Conservation (phyloP, 305 asterid genomes). For the Fraxinus latifolia region DNA sequence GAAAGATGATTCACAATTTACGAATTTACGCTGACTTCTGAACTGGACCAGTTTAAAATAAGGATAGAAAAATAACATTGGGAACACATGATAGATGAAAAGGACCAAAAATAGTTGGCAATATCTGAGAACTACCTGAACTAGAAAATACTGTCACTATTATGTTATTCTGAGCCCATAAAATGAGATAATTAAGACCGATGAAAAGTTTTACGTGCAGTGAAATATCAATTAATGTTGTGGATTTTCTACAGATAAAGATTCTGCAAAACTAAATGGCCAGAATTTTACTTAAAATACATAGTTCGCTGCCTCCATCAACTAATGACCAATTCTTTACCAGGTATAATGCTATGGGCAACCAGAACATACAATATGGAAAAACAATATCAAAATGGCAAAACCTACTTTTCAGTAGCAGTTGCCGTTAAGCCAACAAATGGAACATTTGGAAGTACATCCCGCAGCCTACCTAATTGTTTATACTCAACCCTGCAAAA, state of each 20-base stretch:
- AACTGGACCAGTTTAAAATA: background rate
- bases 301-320: background rate
- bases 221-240: background rate
- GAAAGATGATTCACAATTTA: background rate
- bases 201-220: background rate
- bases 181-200: background rate
- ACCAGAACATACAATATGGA: background rate
- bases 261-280: background rate
- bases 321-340: constrained; percentile 1
- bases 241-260: background rate
- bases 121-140: background rate
- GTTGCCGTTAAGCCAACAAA: constrained; percentile 92
- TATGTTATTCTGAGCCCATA: background rate
- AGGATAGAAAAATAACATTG: constrained; percentile 1
- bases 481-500: constrained; percentile 81
- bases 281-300: constrained; percentile 1
- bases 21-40: background rate
- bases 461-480: constrained; percentile 70
- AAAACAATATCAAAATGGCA: constrained; percentile 16
- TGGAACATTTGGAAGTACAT: constrained; percentile 65
- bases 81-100: constrained; percentile 10
- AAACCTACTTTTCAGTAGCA: constrained; percentile 84
- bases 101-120: background rate
- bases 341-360: constrained; percentile 9
- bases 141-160: constrained; percentile 3